Percentiles rank a stretch among this genome's conserved stretches.
These are phyloP conservation scores for Rhododendron ovatum DNA, from an alignment of 148 eudicot species.

Conservation along the genomic window DNA sequence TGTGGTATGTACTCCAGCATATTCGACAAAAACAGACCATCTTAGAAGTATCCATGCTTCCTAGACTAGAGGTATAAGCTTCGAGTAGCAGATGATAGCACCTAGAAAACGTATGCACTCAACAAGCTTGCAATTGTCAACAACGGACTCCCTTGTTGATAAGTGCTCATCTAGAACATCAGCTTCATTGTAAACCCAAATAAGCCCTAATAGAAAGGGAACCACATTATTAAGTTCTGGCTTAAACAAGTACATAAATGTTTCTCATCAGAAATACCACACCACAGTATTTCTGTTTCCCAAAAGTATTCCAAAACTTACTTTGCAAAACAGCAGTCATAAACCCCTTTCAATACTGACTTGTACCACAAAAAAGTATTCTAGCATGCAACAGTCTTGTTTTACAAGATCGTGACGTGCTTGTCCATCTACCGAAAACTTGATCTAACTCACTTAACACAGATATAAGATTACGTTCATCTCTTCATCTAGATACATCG, in stretches of 20 bases:
- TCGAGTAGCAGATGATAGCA: background rate
- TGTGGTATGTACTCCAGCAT: background rate
- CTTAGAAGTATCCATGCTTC: background rate
- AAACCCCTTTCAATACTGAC: background rate
- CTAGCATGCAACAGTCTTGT: background rate
- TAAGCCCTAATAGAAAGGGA: background rate
- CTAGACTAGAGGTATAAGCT: background rate
- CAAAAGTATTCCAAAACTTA: background rate
- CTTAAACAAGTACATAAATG: background rate
- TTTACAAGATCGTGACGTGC: background rate
- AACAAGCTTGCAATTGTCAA: background rate
- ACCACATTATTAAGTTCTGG: background rate
- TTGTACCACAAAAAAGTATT: background rate
- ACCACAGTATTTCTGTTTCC: background rate
- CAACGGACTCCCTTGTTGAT: background rate
- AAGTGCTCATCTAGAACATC: background rate
- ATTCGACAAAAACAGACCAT: background rate
- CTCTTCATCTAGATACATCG: background rate
- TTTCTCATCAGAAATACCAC: background rate
- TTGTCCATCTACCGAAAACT: background rate
- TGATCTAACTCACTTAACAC: background rate
- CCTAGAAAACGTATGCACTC: background rate
- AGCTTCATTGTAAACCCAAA: background rate
- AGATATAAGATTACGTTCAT: background rate
- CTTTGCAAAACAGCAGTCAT: background rate